Evolutionary conservation across 768 basidiomycete genomes (phyloP), one percentile per base, ranked within the genome.

Genomic region (Termitomyces sp.): DNA sequence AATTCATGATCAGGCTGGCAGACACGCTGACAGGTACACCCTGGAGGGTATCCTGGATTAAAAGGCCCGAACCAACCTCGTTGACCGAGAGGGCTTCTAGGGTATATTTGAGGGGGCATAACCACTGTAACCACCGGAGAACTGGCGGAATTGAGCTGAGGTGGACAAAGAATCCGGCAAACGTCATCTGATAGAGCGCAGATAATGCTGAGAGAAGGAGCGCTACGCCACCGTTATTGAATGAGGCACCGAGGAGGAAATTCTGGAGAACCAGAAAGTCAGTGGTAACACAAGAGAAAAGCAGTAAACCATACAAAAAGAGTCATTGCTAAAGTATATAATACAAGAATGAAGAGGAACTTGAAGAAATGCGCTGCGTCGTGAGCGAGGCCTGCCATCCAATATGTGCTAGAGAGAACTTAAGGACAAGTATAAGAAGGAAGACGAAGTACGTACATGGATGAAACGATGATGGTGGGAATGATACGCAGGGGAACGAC

Each of bases 91-190:
- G 76, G 5, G 95, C 95, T 67, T 93, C 91, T n/a, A 92, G 76
- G 25, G 79, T 77, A 68, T 85, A 92, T 70, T 93, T 93, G 46
- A 94, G 78, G 38, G 91, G 90, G 53, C 89, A 89, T 56, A 95
- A 63, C 88, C 92, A 98, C 66, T 95, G 89, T 53, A 98, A 76
- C 95, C 95, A 98, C 16, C 95, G 82, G 1, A 98, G 80, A 2
- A 95, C 92, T 2, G 91, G 90, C 4, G 95, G 94, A 57, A 98
- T 96, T 58, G 81, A 77, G 59, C 75, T 71, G 56, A 96, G 79
- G 68, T 96, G 91, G 52, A 96, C 92, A 68, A 97, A 97, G 77
- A 96, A 98, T 14, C 92, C 92, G 1, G 92, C 92, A 62, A 80
- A 92, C 0, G 90, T 92, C 89, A 91, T 90, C 66, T 92, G 88